Percentiles rank a stretch among this genome's conserved stretches.
phyloP scores from a whole-genome alignment of 2,329 filamentous ascomycete species.

The Akanthomyces uredinophilus region DNA sequence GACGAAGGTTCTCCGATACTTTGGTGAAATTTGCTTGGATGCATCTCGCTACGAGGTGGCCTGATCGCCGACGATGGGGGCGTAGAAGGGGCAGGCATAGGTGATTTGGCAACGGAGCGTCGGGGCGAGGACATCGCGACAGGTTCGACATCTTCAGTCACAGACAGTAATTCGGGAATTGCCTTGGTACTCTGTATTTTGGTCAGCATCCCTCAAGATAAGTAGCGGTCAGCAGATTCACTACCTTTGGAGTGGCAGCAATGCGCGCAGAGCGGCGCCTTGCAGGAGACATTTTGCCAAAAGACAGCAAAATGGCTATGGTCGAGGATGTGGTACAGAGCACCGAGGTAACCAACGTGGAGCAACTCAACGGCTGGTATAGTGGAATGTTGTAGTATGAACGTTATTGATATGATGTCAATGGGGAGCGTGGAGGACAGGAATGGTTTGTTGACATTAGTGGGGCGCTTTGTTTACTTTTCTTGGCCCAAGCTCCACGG shows the following conservation, averaged over 20 bases:
- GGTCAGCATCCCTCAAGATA: background rate
- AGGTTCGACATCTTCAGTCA: conserved; percentile 39
- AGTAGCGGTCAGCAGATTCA: conserved; percentile 16
- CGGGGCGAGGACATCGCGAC: background rate
- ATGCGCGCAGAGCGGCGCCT: conserved; percentile 42
- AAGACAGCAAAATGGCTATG: conserved; percentile 17
- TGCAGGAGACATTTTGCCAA: conserved; percentile 34
- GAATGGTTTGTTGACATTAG: conserved; percentile 20
- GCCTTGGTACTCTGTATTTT: conserved; percentile 25
- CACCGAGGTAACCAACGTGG: conserved; percentile 9
- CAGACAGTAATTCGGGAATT: conserved; percentile 33
- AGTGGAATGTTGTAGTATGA: conserved; percentile 15
- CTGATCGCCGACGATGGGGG: conserved; percentile 64
- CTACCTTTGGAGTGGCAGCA: conserved; percentile 35
- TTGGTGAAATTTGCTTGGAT: conserved; percentile 75
- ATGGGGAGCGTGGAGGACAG: conserved; percentile 11
- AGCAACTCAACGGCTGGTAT: conserved; percentile 10
- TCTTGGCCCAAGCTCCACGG: conserved; percentile 15
- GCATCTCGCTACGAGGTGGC: conserved; percentile 78
- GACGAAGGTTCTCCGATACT: conserved; percentile 75
- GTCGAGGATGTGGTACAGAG: background rate
- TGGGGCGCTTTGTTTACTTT: conserved; percentile 25
- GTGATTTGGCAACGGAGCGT: conserved; percentile 1
- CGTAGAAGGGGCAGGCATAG: conserved; percentile 36
- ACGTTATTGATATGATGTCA: conserved; percentile 21